Percentiles rank a stretch among this genome's conserved stretches.
phyloP scores from a whole-genome alignment of 208 protist genomes.

The Acanthamoeba culbertsoni region DNA sequence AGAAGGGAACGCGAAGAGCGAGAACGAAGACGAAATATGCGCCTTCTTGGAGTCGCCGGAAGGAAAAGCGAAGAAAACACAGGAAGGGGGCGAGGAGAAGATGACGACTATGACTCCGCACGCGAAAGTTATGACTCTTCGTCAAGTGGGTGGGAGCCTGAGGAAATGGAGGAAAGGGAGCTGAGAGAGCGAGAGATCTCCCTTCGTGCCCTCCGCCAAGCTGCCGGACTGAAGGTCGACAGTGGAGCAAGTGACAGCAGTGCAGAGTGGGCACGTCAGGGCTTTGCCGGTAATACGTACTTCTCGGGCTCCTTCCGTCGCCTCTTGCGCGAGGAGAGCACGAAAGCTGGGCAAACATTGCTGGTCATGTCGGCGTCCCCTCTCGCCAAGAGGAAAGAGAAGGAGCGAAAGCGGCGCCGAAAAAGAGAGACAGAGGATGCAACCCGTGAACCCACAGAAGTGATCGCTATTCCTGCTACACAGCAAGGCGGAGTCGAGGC shows the following conservation, averaged over 20 bases:
- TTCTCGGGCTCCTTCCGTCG: constrained; percentile 28
- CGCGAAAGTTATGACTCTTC: neutral
- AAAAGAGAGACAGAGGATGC: neutral
- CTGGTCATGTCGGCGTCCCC: constrained; percentile 11
- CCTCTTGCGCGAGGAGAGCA: constrained; percentile 25
- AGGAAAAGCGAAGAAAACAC: neutral
- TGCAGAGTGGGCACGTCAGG: neutral
- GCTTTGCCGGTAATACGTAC: neutral
- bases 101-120: neutral
- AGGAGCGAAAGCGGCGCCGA: constrained; percentile 8
- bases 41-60: too few relatives aligned
- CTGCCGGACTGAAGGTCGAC: neutral
- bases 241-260: neutral
- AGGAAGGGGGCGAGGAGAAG: neutral
- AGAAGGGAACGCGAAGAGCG: neutral
- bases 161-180: constrained; percentile 23
- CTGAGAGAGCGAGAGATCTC: neutral
- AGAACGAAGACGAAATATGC: neutral
- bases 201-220: neutral
- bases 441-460: too few relatives aligned
- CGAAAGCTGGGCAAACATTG: neutral
- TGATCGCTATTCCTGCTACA: too few relatives aligned
- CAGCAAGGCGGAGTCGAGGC: too few relatives aligned
- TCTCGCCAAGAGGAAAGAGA: neutral
- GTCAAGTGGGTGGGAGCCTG: constrained; percentile 17